Base-by-base conservation (phyloP, 2,329 filamentous ascomycete genomes). In the Mycosphaerella arachidis region DNA sequence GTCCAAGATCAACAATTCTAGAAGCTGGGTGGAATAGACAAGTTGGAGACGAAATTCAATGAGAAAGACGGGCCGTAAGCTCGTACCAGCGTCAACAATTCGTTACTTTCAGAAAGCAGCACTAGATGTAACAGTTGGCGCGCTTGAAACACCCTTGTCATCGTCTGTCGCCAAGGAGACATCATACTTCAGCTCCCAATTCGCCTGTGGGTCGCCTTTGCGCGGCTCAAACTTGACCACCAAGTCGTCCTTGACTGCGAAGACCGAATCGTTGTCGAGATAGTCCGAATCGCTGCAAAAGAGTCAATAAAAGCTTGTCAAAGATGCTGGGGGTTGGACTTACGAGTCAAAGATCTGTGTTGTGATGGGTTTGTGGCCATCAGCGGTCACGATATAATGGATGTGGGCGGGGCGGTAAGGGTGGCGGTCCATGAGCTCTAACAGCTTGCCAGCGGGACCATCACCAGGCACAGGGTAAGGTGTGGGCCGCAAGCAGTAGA, bases 311-410 rank as follows among this genome's bases (percentile, higher is more conserved):
- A 8, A 48, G 46, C 4, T 16, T 8, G 16, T 31, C 53, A 33
- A 7, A 7, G n/a, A 12, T 8, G 30, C 10, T 16, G 10, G 24
- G 9, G 31, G n/a, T 3, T 3, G 20, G 20, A 57, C 56, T 52
- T 46, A 57, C 35, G 62, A 59, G 72, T 91, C 88, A 71, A 91
- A 93, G 57, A 94, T 86, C 73, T 94, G 90, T 1, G 89, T 91
- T 0, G 87, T 88, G 52, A 95, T 81, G 0, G 86, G 79, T 68
- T 85, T 88, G 77, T 87, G 86, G 7, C 82, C 82, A 82, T 78
- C 12, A 80, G 78, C 30, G 24, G 30, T 57, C 16, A 61, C 63
- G 40, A 66, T 66, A 29, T 62, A 63, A 48, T 87, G 85, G 59
- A 88, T 87, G 67, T 88, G 85, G 35, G 84, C 85, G 18, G 85